These are phyloP conservation scores for Acanthamoeba castellanii DNA, from an alignment of 208 protist genomes.

Conservation along the genomic window DNA sequence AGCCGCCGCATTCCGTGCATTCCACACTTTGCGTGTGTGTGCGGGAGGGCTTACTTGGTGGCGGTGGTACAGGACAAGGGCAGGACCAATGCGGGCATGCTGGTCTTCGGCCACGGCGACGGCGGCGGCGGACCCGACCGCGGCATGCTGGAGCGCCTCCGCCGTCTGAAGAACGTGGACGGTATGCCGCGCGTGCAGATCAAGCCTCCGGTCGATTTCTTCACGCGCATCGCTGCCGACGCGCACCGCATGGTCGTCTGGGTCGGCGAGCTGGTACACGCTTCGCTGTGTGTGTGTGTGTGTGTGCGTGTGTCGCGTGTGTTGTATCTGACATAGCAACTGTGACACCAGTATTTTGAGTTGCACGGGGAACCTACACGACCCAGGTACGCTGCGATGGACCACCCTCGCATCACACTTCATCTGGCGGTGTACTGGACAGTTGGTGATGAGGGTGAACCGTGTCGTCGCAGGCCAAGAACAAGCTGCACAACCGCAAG, in stretches of 20 bases:
- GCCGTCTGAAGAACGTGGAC: conserved; percentile 61
- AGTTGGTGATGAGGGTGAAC: neutral
- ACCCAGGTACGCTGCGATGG: conserved; percentile 61
- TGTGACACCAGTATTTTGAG: conserved; percentile 83
- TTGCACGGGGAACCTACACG: conserved; percentile 88
- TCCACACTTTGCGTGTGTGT: neutral
- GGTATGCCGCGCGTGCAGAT: conserved; percentile 81
- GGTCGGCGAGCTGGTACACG: conserved; percentile 83
- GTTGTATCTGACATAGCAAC: neutral
- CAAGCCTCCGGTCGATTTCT: conserved; percentile 79
- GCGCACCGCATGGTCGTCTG: conserved; percentile 77
- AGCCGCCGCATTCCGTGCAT: too few relatives aligned
- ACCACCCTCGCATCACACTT: too few relatives aligned
- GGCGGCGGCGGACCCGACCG: conserved; percentile 87
- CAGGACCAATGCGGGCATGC: conserved; percentile 39
- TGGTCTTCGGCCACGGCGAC: conserved; percentile 85
- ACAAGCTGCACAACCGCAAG: conserved; percentile 85
- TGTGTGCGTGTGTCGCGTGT: neutral
- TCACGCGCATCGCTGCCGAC: conserved; percentile 65
- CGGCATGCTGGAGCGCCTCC: conserved; percentile 84
- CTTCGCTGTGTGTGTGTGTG: neutral
- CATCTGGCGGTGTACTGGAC: too few relatives aligned
- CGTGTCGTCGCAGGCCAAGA: conserved; percentile 75
- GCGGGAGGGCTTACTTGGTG: neutral
- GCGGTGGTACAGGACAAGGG: neutral